Evolutionary conservation across 73 alveolate species (phyloP).

Genomic region (Effrenium voratum): DNA sequence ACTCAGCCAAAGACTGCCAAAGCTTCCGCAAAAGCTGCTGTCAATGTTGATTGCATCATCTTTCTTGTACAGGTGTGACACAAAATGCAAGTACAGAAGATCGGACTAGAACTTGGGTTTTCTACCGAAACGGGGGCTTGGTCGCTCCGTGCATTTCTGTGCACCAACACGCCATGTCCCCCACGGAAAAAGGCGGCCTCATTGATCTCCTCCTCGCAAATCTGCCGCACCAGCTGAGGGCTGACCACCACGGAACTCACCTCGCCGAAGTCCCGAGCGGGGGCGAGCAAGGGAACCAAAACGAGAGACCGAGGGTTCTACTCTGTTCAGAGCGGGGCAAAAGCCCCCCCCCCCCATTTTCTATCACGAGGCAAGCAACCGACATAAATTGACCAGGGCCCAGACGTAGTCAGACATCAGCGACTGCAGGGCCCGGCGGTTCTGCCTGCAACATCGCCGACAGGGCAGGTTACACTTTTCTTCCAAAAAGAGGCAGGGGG

Average conservation of each 20-base stretch:
- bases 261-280: neutral
- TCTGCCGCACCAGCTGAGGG: constrained; percentile 83
- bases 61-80: too few relatives aligned
- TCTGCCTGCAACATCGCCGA: constrained; percentile 20
- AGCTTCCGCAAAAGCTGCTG: too few relatives aligned
- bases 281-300: neutral
- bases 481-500: too few relatives aligned
- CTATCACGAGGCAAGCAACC: neutral
- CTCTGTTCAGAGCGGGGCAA: too few relatives aligned
- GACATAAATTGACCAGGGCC: neutral
- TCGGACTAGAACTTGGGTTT: too few relatives aligned
- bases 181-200: constrained; percentile 64
- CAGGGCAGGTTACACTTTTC: too few relatives aligned
- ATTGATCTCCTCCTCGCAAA: constrained; percentile 90
- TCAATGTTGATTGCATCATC: too few relatives aligned
- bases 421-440: constrained; percentile 86
- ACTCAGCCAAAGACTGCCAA: too few relatives aligned
- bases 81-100: too few relatives aligned
- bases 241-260: constrained; percentile 86
- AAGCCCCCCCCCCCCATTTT: too few relatives aligned
- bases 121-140: too few relatives aligned
- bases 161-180: neutral
- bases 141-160: neutral
- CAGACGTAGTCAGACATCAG: constrained; percentile 81
- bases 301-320: neutral